These are phyloP conservation scores for Emergomyces africanus DNA, from an alignment of 2,329 filamentous ascomycete genomes.

Conservation along the genomic window DNA sequence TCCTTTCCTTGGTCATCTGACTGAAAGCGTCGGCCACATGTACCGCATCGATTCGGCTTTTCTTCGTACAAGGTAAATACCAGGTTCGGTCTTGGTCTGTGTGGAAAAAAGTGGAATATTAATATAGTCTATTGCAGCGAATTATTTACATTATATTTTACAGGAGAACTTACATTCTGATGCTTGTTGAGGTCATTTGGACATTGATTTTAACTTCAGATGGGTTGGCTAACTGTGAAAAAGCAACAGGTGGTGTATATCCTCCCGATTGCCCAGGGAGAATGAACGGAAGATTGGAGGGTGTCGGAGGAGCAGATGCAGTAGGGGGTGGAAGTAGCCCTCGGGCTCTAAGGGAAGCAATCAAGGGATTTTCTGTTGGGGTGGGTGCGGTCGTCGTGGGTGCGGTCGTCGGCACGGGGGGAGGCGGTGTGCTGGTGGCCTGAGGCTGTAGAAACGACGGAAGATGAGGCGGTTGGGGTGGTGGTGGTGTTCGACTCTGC, in stretches of 20 bases:
- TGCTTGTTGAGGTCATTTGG: slow-evolving; percentile 51
- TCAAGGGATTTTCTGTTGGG: slow-evolving; percentile 44
- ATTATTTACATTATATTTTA: slow-evolving; percentile 5
- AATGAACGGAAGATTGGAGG: slow-evolving; percentile 31
- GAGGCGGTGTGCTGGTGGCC: slow-evolving; percentile 42
- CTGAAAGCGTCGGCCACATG: slow-evolving; percentile 79
- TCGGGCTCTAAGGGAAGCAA: slow-evolving; percentile 55
- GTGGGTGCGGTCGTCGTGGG: slow-evolving; percentile 23
- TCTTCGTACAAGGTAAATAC: slow-evolving; percentile 65
- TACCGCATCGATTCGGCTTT: slow-evolving; percentile 74
- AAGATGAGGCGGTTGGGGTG: slow-evolving; percentile 38
- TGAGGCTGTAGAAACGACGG: slow-evolving; percentile 36
- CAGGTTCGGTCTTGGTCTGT: slow-evolving; percentile 60
- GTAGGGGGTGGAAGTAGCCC: slow-evolving; percentile 47
- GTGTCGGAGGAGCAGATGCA: slow-evolving; percentile 28
- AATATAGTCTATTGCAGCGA: neutral
- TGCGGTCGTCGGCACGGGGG: slow-evolving; percentile 28
- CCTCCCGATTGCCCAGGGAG: slow-evolving; percentile 25
- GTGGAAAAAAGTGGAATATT: neutral
- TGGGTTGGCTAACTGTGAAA: slow-evolving; percentile 21
- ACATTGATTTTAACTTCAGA: slow-evolving; percentile 22
- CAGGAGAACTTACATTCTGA: slow-evolving; percentile 53
- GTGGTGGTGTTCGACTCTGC: slow-evolving; percentile 32
- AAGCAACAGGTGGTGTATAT: slow-evolving; percentile 24
- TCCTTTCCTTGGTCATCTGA: slow-evolving; percentile 64